phyloP scores from a whole-genome alignment of 805 yeast genomes.

The Monosporozyma yasuniensis region DNA sequence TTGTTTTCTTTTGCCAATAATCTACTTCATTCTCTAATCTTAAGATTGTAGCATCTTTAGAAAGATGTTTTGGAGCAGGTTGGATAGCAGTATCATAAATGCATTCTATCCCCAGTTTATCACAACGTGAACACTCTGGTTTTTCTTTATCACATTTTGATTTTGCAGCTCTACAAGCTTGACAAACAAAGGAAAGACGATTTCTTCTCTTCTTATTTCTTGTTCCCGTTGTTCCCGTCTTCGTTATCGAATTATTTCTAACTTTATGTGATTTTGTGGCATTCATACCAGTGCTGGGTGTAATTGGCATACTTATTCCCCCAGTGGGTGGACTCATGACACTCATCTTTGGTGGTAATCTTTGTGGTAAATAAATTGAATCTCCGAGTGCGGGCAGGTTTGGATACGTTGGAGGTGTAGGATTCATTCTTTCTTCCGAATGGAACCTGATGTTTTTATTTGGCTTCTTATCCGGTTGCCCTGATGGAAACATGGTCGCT shows the following conservation, averaged over 20 bases:
- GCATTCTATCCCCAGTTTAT: slow-evolving; percentile 20
- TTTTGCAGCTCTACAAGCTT: slow-evolving; percentile 27
- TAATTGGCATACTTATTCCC: neutral
- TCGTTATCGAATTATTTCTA: neutral
- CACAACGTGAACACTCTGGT: slow-evolving; percentile 27
- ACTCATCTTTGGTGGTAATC: neutral
- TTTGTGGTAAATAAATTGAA: neutral
- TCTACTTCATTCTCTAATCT: slow-evolving; percentile 26
- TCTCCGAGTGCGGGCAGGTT: neutral
- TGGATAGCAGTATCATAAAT: slow-evolving; percentile 28
- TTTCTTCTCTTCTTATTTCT: slow-evolving; percentile 16
- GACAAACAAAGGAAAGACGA: slow-evolving; percentile 29
- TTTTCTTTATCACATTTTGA: slow-evolving; percentile 30
- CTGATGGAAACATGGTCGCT: neutral
- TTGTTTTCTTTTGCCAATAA: slow-evolving; percentile 26
- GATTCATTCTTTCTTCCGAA: neutral
- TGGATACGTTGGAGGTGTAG: neutral
- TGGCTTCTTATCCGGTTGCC: neutral
- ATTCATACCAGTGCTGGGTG: neutral
- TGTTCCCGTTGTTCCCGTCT: neutral
- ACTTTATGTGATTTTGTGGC: neutral
- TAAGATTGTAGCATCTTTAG: slow-evolving; percentile 26
- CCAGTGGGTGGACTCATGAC: neutral
- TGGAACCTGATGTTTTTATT: neutral
- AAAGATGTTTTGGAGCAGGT: slow-evolving; percentile 25